phyloP scores from a whole-genome alignment of 345 rosid species.

The Bruguiera parviflora region DNA sequence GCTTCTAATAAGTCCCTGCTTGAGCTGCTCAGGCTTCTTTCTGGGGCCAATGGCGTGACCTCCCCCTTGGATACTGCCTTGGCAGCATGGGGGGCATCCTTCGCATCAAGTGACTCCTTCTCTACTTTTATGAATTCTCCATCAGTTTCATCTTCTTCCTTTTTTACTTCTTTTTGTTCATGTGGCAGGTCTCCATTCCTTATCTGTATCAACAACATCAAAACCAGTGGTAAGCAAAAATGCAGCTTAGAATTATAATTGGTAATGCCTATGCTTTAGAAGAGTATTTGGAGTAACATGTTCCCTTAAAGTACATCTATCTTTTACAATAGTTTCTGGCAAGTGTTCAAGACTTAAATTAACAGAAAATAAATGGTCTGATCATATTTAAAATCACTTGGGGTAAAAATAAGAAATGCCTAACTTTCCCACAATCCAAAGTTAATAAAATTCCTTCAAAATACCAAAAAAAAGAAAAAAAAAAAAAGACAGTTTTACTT shows the following conservation, averaged over 20 bases:
- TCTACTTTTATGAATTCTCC: slow-evolving; percentile 96
- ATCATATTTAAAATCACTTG: no score
- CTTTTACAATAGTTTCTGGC: no score
- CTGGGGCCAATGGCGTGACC: slow-evolving; percentile 26
- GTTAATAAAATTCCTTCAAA: background rate
- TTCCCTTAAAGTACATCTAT: no score
- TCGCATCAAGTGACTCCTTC: slow-evolving; percentile 65
- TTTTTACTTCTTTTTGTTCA: slow-evolving; percentile 46
- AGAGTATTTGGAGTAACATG: no score
- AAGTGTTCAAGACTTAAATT: no score
- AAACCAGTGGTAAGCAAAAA: background rate
- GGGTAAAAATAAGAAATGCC: no score
- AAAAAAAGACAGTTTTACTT: background rate
- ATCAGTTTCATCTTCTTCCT: slow-evolving; percentile 77
- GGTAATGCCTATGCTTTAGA: no score
- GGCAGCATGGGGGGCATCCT: slow-evolving; percentile 40
- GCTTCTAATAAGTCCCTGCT: slow-evolving; percentile 74
- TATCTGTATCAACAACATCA: slow-evolving; percentile 28
- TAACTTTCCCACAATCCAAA: background rate
- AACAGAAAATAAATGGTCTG: no score
- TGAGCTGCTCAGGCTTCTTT: slow-evolving; percentile 53
- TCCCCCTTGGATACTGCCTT: slow-evolving; percentile 26
- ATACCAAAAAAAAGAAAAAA: background rate
- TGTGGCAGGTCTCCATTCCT: slow-evolving; percentile 45
- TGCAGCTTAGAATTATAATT: no score